phyloP scores from a whole-genome alignment of 2,329 filamentous ascomycete species.

The Fusarium humuli region DNA sequence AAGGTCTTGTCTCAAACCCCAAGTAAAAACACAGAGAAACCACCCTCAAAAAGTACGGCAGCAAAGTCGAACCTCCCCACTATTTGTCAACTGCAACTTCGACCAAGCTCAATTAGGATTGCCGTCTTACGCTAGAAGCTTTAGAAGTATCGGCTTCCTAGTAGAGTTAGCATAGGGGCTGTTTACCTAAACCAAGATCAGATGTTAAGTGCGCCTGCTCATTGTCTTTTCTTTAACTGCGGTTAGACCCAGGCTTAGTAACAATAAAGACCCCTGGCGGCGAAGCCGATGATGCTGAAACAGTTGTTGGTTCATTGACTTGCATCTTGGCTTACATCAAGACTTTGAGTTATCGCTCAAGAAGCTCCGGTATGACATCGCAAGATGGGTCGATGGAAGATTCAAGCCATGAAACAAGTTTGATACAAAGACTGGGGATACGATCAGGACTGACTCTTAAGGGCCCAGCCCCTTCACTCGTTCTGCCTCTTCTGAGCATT shows the following conservation, averaged over 20 bases:
- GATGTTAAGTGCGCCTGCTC: neutral
- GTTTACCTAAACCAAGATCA: neutral
- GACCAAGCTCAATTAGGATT: conserved; percentile 22
- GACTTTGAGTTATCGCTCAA: neutral
- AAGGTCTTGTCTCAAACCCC: neutral
- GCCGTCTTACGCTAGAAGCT: conserved; percentile 44
- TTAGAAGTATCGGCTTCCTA: conserved; percentile 29
- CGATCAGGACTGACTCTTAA: neutral
- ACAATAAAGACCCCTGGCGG: conserved; percentile 5
- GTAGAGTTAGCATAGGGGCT: conserved; percentile 18
- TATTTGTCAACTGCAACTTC: conserved; percentile 8
- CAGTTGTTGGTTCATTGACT: neutral
- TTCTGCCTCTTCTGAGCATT: neutral
- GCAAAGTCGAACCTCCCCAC: conserved; percentile 18
- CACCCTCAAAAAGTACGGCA: neutral
- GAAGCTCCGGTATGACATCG: neutral
- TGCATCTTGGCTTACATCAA: conserved; percentile 19
- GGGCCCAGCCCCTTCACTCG: neutral
- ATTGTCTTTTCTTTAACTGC: neutral
- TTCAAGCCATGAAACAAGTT: conserved; percentile 1
- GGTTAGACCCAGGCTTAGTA: neutral
- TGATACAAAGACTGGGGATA: neutral
- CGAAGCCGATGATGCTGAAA: conserved; percentile 12
- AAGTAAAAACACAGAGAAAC: neutral
- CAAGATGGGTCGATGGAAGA: neutral